Evolutionary conservation across 2,329 filamentous ascomycete species (phyloP), one percentile per base, ranked within the genome.

Genomic region (Colletotrichum caudatum): DNA sequence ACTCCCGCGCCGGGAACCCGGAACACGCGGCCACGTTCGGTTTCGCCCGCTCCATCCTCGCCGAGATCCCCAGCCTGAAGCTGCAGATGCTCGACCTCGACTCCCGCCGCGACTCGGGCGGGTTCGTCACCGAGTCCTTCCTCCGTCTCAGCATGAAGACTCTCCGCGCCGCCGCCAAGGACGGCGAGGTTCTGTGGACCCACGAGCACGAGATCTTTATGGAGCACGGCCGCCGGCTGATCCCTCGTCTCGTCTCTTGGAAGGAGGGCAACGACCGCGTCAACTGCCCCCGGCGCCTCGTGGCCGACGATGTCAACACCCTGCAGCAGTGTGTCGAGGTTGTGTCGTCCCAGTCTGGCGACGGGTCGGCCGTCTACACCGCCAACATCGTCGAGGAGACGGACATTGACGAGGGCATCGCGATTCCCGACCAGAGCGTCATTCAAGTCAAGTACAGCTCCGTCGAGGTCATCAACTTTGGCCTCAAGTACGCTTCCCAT

Each of bases 161-260:
- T 1, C 53, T 72, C 37, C 61, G 57, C 6, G 8, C 11, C 20
- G 51, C 54, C 7, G 60, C 58, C 6, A 20, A 53, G 60, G 20
- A 74, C 3, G 37, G 72, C 51, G 56, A 71, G 63, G 1, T 73
- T 26, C 37, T 73, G 4, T 71, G 68, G 67, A 72, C 58, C 11
- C 67, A 72, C 26, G 71, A 73, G 68, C 59, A 72, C 20, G 71
- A 73, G 75, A 76, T 85, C 2, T 78, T 83, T 51, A 74, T 84
- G 1, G 76, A 82, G 48, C 66, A 76, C 2, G 80, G 80, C 1
- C 73, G 57, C 5, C 78, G 79, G 0, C 71, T 82, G 0, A 76
- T 85, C 3, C 81, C 83, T 0, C 81, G 84, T 0, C 75, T 85
- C 3, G 23, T 84, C 2, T 82, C 84, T 0, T 82, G 81, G 75